phyloP scores from a whole-genome alignment of 2,329 filamentous ascomycete species.

The Trichoderma sp. region DNA sequence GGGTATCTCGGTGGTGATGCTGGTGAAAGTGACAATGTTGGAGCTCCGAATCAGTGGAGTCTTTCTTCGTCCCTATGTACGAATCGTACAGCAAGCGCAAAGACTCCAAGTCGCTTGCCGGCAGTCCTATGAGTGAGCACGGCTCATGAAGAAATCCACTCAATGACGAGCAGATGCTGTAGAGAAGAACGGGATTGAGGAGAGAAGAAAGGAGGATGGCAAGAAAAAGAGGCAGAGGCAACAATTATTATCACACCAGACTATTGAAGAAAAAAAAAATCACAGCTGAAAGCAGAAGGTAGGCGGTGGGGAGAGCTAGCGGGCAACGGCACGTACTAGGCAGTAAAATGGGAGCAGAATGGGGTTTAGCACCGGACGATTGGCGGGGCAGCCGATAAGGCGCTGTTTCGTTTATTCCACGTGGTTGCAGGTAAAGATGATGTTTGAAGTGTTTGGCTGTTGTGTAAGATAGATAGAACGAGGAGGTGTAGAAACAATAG shows the following conservation, averaged over 20 bases:
- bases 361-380: background rate
- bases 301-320: constrained; percentile 5
- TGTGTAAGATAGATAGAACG: no score
- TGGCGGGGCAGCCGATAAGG: background rate
- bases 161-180: constrained; percentile 27
- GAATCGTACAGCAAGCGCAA: constrained; percentile 61
- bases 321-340: constrained; percentile 5
- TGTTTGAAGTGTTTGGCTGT: no score
- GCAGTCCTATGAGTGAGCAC: constrained; percentile 44
- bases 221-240: background rate
- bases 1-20: background rate
- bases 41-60: constrained; percentile 43
- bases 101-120: constrained; percentile 68
- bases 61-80: constrained; percentile 58
- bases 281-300: constrained; percentile 23
- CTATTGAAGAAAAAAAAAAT: constrained; percentile 20
- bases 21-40: background rate
- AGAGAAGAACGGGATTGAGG: background rate
- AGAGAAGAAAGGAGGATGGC: background rate
- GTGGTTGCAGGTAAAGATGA: background rate
- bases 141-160: constrained; percentile 43
- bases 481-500: background rate
- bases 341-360: constrained; percentile 2
- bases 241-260: constrained; percentile 4
- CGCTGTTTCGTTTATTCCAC: background rate